Conservation (phyloP, 2,329 filamentous ascomycete species). For the Dryadomyces quercus-mongolicae region DNA sequence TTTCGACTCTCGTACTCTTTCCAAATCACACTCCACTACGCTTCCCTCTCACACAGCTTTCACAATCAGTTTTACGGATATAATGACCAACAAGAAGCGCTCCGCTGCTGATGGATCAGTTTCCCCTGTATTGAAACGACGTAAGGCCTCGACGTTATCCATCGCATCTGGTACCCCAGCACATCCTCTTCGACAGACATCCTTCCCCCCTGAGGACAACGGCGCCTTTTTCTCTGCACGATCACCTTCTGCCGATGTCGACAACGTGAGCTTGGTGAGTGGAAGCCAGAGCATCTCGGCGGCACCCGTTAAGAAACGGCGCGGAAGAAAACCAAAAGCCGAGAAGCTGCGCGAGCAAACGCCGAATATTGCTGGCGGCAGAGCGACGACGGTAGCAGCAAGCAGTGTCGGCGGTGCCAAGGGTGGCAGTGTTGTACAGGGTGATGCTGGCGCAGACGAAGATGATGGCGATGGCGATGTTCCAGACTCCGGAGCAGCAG, state of each 20-base stretch:
- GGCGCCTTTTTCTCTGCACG: conserved; percentile 43
- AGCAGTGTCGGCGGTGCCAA: conserved; percentile 26
- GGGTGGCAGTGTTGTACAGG: conserved; percentile 10
- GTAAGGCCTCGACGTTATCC: conserved; percentile 57
- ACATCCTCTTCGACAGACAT: conserved; percentile 68
- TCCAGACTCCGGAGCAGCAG: conserved; percentile 16
- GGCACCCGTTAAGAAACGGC: conserved; percentile 42
- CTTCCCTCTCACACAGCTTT: background rate
- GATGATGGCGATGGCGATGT: conserved; percentile 24
- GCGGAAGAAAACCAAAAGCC: conserved; percentile 48
- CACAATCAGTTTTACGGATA: background rate
- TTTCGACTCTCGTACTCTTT: too few relatives aligned
- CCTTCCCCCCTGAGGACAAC: conserved; percentile 60
- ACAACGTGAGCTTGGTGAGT: conserved; percentile 46
- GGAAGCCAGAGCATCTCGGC: conserved; percentile 39
- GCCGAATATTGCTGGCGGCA: conserved; percentile 27
- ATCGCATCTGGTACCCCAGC: conserved; percentile 36
- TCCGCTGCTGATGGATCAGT: conserved; percentile 40
- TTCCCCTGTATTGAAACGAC: conserved; percentile 45
- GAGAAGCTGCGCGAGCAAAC: conserved; percentile 32
- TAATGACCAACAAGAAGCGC: conserved; percentile 42
- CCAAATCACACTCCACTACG: background rate
- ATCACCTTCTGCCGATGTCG: conserved; percentile 55
- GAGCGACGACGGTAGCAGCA: conserved; percentile 27
- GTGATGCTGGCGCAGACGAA: conserved; percentile 34